These are phyloP conservation scores for Pseudogymnoascus destructans DNA, from an alignment of 2,329 filamentous ascomycete genomes.

Conservation along the genomic window DNA sequence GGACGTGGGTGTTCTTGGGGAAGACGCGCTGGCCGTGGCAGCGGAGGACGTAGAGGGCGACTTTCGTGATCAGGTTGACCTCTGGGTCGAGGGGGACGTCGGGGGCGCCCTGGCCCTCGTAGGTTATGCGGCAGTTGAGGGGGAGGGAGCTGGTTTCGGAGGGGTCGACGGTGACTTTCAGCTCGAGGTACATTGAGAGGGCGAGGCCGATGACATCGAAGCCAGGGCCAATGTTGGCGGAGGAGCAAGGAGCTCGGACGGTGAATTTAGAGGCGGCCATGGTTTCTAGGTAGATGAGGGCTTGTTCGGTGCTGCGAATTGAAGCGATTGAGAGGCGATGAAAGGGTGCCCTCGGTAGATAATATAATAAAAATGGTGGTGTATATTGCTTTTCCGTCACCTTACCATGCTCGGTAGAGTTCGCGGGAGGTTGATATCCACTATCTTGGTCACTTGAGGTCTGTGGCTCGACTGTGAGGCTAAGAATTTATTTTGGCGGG, in stretches of 20 bases:
- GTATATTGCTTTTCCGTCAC: neutral
- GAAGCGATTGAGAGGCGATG: neutral
- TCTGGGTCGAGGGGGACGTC: slow-evolving; percentile 75
- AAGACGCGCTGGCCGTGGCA: slow-evolving; percentile 82
- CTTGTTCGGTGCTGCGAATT: neutral
- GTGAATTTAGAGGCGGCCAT: slow-evolving; percentile 32
- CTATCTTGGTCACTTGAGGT: slow-evolving; percentile 4
- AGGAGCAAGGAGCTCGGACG: slow-evolving; percentile 81
- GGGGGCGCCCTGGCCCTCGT: slow-evolving; percentile 63
- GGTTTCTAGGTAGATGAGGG: neutral
- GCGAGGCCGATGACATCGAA: slow-evolving; percentile 97
- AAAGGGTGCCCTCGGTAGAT: neutral
- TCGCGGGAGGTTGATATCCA: neutral
- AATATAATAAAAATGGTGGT: neutral
- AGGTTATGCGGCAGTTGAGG: slow-evolving; percentile 80
- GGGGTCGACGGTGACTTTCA: slow-evolving; percentile 65
- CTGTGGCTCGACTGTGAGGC: neutral
- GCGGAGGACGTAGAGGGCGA: slow-evolving; percentile 85
- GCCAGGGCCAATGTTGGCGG: slow-evolving; percentile 91
- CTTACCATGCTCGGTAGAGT: neutral
- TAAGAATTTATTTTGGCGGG: slow-evolving; percentile 5
- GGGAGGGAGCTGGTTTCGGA: slow-evolving; percentile 42
- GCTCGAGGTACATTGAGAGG: slow-evolving; percentile 83
- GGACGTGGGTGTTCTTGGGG: slow-evolving; percentile 74
- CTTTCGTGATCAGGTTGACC: slow-evolving; percentile 83